These are phyloP conservation scores for Citrus maxima DNA, from an alignment of 345 rosid genomes.

Conservation along the genomic window DNA sequence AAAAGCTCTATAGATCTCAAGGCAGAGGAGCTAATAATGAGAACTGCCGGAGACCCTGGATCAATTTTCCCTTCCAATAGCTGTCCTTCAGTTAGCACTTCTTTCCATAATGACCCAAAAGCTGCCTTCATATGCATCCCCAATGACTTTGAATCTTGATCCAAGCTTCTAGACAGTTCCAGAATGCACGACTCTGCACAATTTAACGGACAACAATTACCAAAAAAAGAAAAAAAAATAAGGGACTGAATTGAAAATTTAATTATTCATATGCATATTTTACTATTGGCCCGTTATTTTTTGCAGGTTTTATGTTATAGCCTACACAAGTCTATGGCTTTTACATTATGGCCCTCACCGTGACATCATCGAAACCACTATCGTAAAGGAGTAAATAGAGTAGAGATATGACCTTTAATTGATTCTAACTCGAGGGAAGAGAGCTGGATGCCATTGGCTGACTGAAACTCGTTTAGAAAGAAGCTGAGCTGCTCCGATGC, in stretches of 20 bases:
- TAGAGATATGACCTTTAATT: constrained; percentile 39
- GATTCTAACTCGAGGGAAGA: constrained; percentile 75
- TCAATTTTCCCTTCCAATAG: constrained; percentile 47
- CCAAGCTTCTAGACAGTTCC: constrained; percentile 40
- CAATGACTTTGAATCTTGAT: constrained; percentile 43
- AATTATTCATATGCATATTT: too few relatives aligned
- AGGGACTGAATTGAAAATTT: neutral
- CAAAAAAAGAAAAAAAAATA: neutral
- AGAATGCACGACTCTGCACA: constrained; percentile 52
- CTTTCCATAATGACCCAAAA: constrained; percentile 63
- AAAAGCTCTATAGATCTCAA: constrained; percentile 66
- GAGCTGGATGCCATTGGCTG: constrained; percentile 52
- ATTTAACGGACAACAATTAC: neutral
- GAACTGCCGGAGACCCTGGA: constrained; percentile 71
- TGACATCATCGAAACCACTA: neutral
- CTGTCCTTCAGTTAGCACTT: constrained; percentile 48
- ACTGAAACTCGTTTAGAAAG: constrained; percentile 51
- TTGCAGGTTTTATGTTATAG: neutral
- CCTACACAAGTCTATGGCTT: neutral
- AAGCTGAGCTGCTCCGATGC: constrained; percentile 49
- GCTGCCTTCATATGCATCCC: constrained; percentile 53
- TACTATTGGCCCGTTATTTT: neutral
- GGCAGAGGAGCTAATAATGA: constrained; percentile 65
- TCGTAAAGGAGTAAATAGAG: too few relatives aligned
- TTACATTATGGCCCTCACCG: neutral